Percentiles rank a stretch among this genome's conserved stretches.
Conservation (phyloP, 371 early-diverging fungal species). For the Parasitella parasitica region DNA sequence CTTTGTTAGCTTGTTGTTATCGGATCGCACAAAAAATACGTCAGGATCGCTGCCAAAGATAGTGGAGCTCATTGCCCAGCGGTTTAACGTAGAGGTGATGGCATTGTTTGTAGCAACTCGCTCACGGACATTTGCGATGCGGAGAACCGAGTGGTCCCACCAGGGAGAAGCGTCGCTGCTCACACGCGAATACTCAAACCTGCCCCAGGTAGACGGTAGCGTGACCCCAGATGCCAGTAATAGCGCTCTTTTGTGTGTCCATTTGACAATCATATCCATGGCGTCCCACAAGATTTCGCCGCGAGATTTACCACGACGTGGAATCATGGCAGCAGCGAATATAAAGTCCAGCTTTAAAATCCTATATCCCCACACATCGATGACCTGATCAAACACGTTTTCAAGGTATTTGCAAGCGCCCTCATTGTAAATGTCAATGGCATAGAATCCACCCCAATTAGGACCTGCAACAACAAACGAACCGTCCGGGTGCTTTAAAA, state of each 20-base stretch:
- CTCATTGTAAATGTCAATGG: conserved; percentile 52
- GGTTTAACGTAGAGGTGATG: conserved; percentile 46
- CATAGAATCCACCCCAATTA: conserved; percentile 57
- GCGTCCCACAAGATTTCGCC: conserved; percentile 65
- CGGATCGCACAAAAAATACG: conserved; percentile 53
- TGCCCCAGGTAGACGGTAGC: conserved; percentile 48
- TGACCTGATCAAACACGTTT: conserved; percentile 48
- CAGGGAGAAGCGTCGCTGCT: conserved; percentile 59
- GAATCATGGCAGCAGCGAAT: conserved; percentile 63
- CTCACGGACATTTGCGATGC: conserved; percentile 53
- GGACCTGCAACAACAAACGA: conserved; percentile 40
- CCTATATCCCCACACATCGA: conserved; percentile 53
- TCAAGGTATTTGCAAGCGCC: conserved; percentile 48
- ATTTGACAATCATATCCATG: conserved; percentile 48
- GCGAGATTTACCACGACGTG: conserved; percentile 53
- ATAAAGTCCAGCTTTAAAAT: conserved; percentile 61
- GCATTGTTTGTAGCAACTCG: conserved; percentile 59
- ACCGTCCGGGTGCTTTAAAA: conserved; percentile 35
- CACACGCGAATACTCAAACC: conserved; percentile 58
- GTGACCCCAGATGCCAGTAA: conserved; percentile 61
- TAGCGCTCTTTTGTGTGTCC: conserved; percentile 43
- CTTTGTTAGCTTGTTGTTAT: conserved; percentile 46
- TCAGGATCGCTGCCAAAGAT: conserved; percentile 67
- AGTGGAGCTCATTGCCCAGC: conserved; percentile 56
- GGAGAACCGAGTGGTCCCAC: conserved; percentile 33